phyloP scores from a whole-genome alignment of 345 rosid genomes.

The Kernera saxatilis region DNA sequence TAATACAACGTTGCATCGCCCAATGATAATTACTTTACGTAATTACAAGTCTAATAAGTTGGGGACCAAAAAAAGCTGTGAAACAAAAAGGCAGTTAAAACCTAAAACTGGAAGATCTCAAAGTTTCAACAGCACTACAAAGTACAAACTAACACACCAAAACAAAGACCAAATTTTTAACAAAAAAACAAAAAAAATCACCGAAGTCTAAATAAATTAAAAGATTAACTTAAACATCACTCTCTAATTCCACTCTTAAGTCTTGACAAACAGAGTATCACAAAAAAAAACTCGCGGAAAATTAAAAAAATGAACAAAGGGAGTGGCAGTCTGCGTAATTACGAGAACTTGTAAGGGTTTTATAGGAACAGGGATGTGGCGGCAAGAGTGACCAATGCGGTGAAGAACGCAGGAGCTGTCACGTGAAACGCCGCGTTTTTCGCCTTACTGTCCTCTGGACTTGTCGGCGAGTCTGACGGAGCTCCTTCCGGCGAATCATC shows the following conservation, averaged over 20 bases:
- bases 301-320: not conserved
- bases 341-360: not conserved
- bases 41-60: too few relatives aligned
- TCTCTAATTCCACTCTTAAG: not conserved
- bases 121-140: not conserved
- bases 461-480: conserved; percentile 52
- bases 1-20: not conserved
- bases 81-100: not conserved
- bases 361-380: conserved; percentile 11
- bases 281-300: not conserved
- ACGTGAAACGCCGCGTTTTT: conserved; percentile 39
- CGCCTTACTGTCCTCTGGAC: conserved; percentile 47
- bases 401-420: conserved; percentile 39
- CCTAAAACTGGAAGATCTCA: not conserved
- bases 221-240: not conserved
- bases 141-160: not conserved
- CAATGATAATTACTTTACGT: not conserved
- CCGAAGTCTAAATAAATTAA: not conserved
- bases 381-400: conserved; percentile 25
- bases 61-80: too few relatives aligned
- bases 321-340: conserved; percentile 10
- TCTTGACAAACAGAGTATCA: conserved; percentile 9
- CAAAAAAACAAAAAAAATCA: not conserved
- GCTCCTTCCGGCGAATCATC: conserved; percentile 53
- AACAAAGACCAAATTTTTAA: too few relatives aligned